Percentiles rank a stretch among this genome's conserved stretches.
These are phyloP conservation scores for Dactylellina haptotyla DNA, from an alignment of 2,329 filamentous ascomycete genomes.

Conservation along the genomic window DNA sequence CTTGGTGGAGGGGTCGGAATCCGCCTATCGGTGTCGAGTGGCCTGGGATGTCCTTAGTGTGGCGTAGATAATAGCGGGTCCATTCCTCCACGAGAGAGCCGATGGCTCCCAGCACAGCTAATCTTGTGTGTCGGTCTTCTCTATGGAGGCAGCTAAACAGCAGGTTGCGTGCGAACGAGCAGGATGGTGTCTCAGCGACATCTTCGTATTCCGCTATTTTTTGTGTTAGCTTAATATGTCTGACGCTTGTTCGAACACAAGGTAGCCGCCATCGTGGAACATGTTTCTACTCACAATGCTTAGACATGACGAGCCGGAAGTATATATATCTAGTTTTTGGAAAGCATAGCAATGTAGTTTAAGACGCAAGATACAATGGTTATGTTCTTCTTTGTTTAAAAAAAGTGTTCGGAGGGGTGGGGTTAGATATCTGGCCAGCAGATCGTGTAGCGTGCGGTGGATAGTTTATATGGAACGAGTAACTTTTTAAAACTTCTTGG, in stretches of 20 bases:
- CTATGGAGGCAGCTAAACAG: constrained; percentile 38
- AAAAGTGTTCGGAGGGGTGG: background rate
- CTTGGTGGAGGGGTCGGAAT: constrained; percentile 41
- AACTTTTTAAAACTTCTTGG: constrained; percentile 4
- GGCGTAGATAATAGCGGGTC: constrained; percentile 51
- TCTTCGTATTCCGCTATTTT: constrained; percentile 47
- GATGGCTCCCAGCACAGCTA: constrained; percentile 37
- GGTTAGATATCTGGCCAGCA: constrained; percentile 51
- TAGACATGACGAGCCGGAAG: constrained; percentile 34
- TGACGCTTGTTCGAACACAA: too few relatives aligned
- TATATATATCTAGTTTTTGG: constrained; percentile 10
- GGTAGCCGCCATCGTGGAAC: too few relatives aligned
- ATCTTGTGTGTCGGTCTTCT: constrained; percentile 43
- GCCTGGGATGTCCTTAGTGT: constrained; percentile 36
- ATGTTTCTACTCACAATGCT: constrained; percentile 34
- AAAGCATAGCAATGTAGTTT: constrained; percentile 28
- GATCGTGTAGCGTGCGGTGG: background rate
- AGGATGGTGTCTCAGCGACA: constrained; percentile 48
- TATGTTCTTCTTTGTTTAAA: background rate
- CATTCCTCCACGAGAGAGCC: constrained; percentile 49
- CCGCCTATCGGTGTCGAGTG: constrained; percentile 28
- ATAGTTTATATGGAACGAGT: constrained; percentile 2
- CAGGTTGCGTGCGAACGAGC: constrained; percentile 42
- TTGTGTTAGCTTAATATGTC: too few relatives aligned
- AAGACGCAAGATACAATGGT: background rate